A percentile compares a stretch with the other conserved stretches of the same genome.
These are phyloP conservation scores for Aspergillus sojae DNA, from an alignment of 2,329 filamentous ascomycete species.

Conservation along the genomic window DNA sequence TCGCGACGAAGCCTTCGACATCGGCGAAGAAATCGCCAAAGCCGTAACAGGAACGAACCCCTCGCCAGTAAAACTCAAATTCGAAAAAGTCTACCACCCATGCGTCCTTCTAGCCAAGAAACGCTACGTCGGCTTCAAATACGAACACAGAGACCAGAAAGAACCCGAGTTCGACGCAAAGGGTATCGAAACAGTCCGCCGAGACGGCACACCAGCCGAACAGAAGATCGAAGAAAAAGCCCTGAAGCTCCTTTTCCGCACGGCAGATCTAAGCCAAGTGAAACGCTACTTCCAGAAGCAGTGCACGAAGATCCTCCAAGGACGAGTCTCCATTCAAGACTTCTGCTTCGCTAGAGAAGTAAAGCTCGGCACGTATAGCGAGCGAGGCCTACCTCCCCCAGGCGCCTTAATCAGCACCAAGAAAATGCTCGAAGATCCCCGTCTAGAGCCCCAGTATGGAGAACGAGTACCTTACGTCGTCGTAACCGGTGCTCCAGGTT, in stretches of 20 bases:
- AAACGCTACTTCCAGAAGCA: slow-evolving; percentile 89
- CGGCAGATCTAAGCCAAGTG: slow-evolving; percentile 82
- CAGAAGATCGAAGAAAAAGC: slow-evolving; percentile 96
- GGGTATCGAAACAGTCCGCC: slow-evolving; percentile 93
- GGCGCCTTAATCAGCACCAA: slow-evolving; percentile 86
- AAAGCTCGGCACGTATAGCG: slow-evolving; percentile 83
- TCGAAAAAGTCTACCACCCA: slow-evolving; percentile 97
- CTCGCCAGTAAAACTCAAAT: slow-evolving; percentile 90
- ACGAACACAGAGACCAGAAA: slow-evolving; percentile 73
- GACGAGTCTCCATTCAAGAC: slow-evolving; percentile 85
- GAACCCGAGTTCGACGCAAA: slow-evolving; percentile 95
- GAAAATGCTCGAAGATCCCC: slow-evolving; percentile 81
- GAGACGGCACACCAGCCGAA: slow-evolving; percentile 91
- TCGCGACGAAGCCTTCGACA: slow-evolving; percentile 83
- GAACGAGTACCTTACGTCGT: slow-evolving; percentile 96
- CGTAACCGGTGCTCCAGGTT: slow-evolving; percentile 81
- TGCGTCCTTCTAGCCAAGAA: slow-evolving; percentile 95
- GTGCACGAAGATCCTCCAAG: slow-evolving; percentile 89
- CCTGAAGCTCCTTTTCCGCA: slow-evolving; percentile 85
- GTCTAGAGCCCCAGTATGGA: slow-evolving; percentile 89
- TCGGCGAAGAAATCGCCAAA: slow-evolving; percentile 88
- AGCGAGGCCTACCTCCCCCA: slow-evolving; percentile 76
- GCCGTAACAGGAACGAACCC: slow-evolving; percentile 89
- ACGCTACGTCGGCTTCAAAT: slow-evolving; percentile 97
- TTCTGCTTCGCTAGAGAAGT: slow-evolving; percentile 96